phyloP scores from a whole-genome alignment of 768 basidiomycete species.

The Phylloporus sp. region DNA sequence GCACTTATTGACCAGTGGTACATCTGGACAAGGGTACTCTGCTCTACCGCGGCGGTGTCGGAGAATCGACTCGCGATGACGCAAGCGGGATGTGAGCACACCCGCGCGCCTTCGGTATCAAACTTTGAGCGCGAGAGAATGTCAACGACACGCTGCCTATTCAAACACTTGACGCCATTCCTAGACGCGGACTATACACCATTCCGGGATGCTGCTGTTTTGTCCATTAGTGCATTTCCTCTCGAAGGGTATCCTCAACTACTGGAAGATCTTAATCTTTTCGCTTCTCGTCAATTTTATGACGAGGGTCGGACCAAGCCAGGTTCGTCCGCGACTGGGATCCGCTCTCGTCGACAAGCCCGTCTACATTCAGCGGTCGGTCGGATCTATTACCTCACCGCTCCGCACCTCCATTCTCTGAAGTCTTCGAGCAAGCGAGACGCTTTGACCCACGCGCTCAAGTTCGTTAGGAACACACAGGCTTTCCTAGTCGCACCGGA shows the following conservation, averaged over 20 bases:
- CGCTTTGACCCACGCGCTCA: slow-evolving; percentile 72
- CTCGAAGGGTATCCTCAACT: slow-evolving; percentile 71
- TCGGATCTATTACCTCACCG: slow-evolving; percentile 83
- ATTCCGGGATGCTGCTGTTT: slow-evolving; percentile 82
- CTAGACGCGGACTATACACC: slow-evolving; percentile 78
- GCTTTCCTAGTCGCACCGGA: slow-evolving; percentile 68
- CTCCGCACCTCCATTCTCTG: slow-evolving; percentile 67
- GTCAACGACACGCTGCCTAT: slow-evolving; percentile 75
- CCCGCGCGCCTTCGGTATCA: slow-evolving; percentile 63
- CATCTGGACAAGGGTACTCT: slow-evolving; percentile 79
- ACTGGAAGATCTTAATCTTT: slow-evolving; percentile 75
- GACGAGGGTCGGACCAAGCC: slow-evolving; percentile 56
- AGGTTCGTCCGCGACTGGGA: slow-evolving; percentile 39
- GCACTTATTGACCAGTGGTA: slow-evolving; percentile 72
- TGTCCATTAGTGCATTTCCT: slow-evolving; percentile 86
- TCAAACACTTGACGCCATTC: slow-evolving; percentile 82
- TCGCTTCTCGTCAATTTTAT: slow-evolving; percentile 78
- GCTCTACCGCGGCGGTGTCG: slow-evolving; percentile 67
- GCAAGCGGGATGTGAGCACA: slow-evolving; percentile 57
- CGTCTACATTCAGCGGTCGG: slow-evolving; percentile 83
- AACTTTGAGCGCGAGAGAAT: slow-evolving; percentile 79
- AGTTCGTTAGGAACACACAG: slow-evolving; percentile 82
- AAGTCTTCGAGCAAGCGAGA: slow-evolving; percentile 64
- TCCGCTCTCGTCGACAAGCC: slow-evolving; percentile 65
- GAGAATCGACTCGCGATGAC: slow-evolving; percentile 56